Conservation (phyloP, 2,329 filamentous ascomycete genomes). For the Aspergillus sp. region DNA sequence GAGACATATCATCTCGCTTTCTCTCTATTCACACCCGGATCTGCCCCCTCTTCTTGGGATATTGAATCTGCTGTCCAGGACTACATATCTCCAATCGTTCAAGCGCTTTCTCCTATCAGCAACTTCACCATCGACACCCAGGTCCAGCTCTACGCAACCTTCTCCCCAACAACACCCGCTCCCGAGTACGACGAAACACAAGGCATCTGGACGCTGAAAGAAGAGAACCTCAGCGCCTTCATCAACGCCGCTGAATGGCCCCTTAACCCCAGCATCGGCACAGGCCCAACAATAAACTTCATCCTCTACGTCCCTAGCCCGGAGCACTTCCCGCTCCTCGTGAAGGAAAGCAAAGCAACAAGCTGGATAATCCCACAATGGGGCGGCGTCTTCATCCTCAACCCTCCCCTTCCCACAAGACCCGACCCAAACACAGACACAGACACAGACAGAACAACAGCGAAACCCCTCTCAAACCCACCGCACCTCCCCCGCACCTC, state of each 20-base stretch:
- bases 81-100: conserved; percentile 80
- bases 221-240: conserved; percentile 88
- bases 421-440: conserved; percentile 34
- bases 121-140: conserved; percentile 97
- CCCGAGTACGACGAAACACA: conserved; percentile 58
- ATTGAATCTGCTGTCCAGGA: conserved; percentile 79
- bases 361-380: conserved; percentile 97
- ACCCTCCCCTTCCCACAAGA: conserved; percentile 49
- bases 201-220: conserved; percentile 72
- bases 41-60: conserved; percentile 84
- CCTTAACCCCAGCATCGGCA: conserved; percentile 88
- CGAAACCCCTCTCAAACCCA: conserved; percentile 28
- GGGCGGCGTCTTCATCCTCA: conserved; percentile 78
- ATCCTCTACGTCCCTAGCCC: conserved; percentile 85
- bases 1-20: conserved; percentile 95
- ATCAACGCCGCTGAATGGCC: conserved; percentile 99
- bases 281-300: conserved; percentile 94
- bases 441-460: too few relatives aligned
- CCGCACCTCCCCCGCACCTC: conserved; percentile 65
- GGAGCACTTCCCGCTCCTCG: conserved; percentile 61
- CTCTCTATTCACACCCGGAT: conserved; percentile 84
- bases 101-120: conserved; percentile 79
- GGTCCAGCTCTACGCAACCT: conserved; percentile 85
- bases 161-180: conserved; percentile 64
- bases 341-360: conserved; percentile 65